Evolutionary conservation across 768 basidiomycete genomes (phyloP).

Genomic region (Lactarius akahatsu): DNA sequence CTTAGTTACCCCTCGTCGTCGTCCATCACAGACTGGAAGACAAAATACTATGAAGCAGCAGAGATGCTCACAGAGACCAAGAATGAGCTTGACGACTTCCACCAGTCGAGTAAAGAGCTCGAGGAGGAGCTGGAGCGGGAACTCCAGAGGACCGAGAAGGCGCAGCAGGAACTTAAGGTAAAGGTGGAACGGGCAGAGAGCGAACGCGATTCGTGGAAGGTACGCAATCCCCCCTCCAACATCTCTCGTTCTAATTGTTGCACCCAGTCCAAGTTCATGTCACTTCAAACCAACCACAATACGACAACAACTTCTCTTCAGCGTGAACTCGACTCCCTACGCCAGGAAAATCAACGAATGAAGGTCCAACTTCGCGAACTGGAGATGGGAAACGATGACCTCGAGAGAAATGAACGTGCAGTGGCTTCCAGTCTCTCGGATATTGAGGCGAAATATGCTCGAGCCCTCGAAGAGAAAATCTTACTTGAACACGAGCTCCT

Average conservation of each 20-base stretch:
- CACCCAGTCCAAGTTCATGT: slow-evolving; percentile 74
- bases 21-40: slow-evolving; percentile 60
- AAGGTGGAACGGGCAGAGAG: slow-evolving; percentile 67
- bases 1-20: slow-evolving; percentile 54
- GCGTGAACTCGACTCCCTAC: slow-evolving; percentile 80
- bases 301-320: slow-evolving; percentile 89
- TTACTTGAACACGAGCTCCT: slow-evolving; percentile 93
- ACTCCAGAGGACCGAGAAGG: slow-evolving; percentile 81
- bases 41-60: slow-evolving; percentile 77
- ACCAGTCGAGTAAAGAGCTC: slow-evolving; percentile 83
- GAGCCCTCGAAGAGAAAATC: slow-evolving; percentile 94
- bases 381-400: slow-evolving; percentile 97
- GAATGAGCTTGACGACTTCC: slow-evolving; percentile 84
- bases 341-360: slow-evolving; percentile 67
- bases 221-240: slow-evolving; percentile 38
- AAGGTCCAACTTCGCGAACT: slow-evolving; percentile 81
- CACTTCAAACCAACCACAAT: slow-evolving; percentile 86
- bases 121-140: slow-evolving; percentile 93
- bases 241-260: slow-evolving; percentile 24
- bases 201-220: slow-evolving; percentile 94
- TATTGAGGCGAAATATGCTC: slow-evolving; percentile 85
- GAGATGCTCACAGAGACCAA: slow-evolving; percentile 85
- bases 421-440: slow-evolving; percentile 80
- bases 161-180: slow-evolving; percentile 74
- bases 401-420: slow-evolving; percentile 91